Conservation (phyloP, 192 early-diverging fungal species). For the Coemansia sp. region DNA sequence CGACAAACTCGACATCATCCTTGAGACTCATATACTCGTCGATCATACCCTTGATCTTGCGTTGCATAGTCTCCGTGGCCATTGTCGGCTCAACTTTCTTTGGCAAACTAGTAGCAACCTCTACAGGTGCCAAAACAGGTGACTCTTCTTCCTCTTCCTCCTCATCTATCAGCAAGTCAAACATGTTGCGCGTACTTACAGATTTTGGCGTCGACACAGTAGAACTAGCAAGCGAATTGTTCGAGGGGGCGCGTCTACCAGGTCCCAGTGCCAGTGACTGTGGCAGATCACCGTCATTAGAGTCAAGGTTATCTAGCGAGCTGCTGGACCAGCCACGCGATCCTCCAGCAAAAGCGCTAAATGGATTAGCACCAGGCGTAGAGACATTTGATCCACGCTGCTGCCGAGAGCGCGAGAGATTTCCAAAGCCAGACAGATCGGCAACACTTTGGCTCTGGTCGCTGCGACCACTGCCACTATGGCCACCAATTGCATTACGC, state of each 20-base stretch:
- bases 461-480: constrained; percentile 63
- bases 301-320: constrained; percentile 20
- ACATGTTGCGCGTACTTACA: constrained; percentile 26
- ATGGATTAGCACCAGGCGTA: background rate
- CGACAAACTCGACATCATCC: constrained; percentile 57
- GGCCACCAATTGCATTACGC: constrained; percentile 66
- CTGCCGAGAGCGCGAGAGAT: constrained; percentile 62
- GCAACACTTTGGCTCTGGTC: constrained; percentile 61
- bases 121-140: constrained; percentile 19
- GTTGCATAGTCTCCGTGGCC: background rate
- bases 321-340: constrained; percentile 54
- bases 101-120: constrained; percentile 16
- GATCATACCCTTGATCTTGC: constrained; percentile 50
- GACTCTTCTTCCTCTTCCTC: background rate
- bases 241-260: constrained; percentile 26
- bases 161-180: constrained; percentile 13
- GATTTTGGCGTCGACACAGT: constrained; percentile 18
- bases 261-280: constrained; percentile 16
- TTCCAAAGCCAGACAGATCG: constrained; percentile 78
- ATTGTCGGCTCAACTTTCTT: constrained; percentile 41
- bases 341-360: constrained; percentile 6
- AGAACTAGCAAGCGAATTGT: background rate
- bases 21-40: constrained; percentile 58
- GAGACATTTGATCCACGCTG: constrained; percentile 24
- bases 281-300: constrained; percentile 26